These are phyloP conservation scores for Coemansia biformis DNA, from an alignment of 192 early-diverging fungal species.

Conservation along the genomic window DNA sequence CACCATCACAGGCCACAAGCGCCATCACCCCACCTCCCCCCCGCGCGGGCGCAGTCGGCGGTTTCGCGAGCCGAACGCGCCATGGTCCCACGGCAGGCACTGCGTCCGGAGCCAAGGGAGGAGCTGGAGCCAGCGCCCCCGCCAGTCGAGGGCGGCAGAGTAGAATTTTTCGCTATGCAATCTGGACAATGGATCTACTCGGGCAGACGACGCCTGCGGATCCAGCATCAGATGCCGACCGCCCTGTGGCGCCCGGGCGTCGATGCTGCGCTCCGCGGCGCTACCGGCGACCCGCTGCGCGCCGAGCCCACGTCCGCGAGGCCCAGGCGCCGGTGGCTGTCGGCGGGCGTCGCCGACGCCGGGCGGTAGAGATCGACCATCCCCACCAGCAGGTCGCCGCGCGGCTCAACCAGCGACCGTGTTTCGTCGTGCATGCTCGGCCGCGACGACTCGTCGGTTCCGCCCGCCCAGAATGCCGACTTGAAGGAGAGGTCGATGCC, in stretches of 20 bases:
- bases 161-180: too few species aligned
- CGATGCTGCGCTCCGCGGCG: conserved; percentile 45
- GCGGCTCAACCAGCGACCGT: conserved; percentile 31
- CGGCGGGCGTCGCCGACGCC: conserved; percentile 41
- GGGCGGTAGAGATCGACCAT: conserved; percentile 31
- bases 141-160: too few species aligned
- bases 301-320: neutral
- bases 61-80: too few species aligned
- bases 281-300: conserved; percentile 34
- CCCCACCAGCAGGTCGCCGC: conserved; percentile 4
- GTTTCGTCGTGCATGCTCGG: conserved; percentile 23
- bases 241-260: conserved; percentile 41
- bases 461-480: conserved; percentile 26
- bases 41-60: too few species aligned
- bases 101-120: too few species aligned
- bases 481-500: conserved; percentile 35
- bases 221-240: conserved; percentile 16
- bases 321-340: conserved; percentile 9
- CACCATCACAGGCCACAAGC: too few species aligned
- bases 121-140: too few species aligned
- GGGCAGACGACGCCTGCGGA: too few species aligned
- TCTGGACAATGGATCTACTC: too few species aligned
- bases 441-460: conserved; percentile 9
- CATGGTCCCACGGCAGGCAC: too few species aligned
- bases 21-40: too few species aligned